These are phyloP conservation scores for Francoa sonchifolia DNA, from an alignment of 441 rosid species.

Conservation along the genomic window DNA sequence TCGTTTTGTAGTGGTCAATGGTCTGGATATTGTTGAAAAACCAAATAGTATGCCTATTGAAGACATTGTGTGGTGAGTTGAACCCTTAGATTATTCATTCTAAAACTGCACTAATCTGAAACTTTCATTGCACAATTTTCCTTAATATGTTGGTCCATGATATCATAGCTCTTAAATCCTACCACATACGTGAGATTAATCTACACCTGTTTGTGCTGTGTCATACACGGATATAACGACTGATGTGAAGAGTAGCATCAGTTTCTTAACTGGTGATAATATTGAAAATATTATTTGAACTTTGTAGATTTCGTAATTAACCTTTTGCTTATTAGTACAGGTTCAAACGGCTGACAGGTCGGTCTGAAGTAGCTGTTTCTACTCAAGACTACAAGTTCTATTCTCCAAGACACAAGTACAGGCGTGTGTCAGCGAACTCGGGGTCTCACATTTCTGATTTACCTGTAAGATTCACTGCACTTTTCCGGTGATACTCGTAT, in stretches of 20 bases:
- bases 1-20: constrained; percentile 90
- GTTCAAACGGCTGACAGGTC: constrained; percentile 79
- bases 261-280: constrained; percentile 1
- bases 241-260: too few relatives aligned
- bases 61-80: constrained; percentile 77
- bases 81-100: too few relatives aligned
- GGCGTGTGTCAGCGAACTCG: constrained; percentile 41
- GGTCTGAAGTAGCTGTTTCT: constrained; percentile 63
- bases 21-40: constrained; percentile 79
- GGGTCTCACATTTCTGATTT: constrained; percentile 40
- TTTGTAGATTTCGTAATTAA: constrained; percentile 5
- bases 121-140: neutral
- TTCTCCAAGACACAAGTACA: constrained; percentile 79
- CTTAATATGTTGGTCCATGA: too few relatives aligned
- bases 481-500: too few relatives aligned
- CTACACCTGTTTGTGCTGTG: too few relatives aligned
- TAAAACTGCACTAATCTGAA: too few relatives aligned
- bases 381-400: constrained; percentile 75
- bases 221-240: too few relatives aligned
- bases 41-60: constrained; percentile 44
- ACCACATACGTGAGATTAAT: too few relatives aligned
- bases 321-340: constrained; percentile 26
- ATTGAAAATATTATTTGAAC: constrained; percentile 1
- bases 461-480: too few relatives aligned
- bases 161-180: too few relatives aligned